phyloP scores from a whole-genome alignment of 129 eudicot genomes.

The Kitagawia praeruptora region DNA sequence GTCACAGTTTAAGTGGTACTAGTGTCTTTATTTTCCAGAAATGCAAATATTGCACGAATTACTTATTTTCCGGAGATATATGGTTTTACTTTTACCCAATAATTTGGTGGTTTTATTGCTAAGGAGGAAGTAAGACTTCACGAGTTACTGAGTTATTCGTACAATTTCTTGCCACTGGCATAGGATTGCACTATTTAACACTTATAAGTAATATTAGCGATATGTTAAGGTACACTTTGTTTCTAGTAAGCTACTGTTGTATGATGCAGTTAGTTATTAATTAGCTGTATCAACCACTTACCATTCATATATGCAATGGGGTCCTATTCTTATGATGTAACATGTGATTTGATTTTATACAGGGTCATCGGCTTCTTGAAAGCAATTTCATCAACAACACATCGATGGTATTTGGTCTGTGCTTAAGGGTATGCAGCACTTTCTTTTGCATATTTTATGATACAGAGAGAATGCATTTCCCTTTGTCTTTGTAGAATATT shows the following conservation, averaged over 20 bases:
- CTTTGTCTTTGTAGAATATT: background rate
- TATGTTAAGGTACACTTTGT: background rate
- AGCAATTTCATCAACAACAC: conserved; percentile 93
- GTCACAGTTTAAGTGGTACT: background rate
- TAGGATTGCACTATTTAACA: background rate
- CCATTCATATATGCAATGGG: background rate
- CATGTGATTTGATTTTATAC: conserved; percentile 11
- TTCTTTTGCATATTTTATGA: background rate
- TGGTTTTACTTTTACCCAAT: background rate
- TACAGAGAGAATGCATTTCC: background rate
- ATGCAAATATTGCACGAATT: background rate
- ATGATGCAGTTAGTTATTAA: background rate
- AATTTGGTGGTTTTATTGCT: background rate
- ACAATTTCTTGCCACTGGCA: background rate
- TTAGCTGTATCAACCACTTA: background rate
- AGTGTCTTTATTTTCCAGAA: background rate
- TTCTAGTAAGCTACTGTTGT: background rate
- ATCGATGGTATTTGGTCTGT: conserved; percentile 86
- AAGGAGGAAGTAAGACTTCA: background rate
- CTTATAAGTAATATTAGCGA: background rate
- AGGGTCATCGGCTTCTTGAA: conserved; percentile 76
- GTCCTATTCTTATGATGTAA: background rate
- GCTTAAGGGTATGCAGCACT: conserved; percentile 63
- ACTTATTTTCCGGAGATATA: background rate
- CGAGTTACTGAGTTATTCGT: background rate